Conservation (phyloP, 192 early-diverging fungal genomes). For the Podila minutissima region DNA sequence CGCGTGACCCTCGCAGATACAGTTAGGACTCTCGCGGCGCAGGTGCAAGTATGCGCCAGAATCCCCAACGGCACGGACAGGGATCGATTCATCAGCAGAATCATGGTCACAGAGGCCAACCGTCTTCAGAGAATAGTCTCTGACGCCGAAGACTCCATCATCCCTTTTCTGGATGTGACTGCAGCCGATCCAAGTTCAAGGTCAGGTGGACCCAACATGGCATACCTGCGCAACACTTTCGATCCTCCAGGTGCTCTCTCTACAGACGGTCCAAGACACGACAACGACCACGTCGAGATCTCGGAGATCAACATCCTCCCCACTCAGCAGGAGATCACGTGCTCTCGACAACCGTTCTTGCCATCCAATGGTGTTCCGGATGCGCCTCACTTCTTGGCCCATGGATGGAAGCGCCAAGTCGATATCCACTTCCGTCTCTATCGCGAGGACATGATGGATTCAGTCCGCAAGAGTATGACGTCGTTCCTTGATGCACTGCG, state of each 20-base stretch:
- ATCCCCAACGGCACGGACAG: background rate
- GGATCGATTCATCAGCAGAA: constrained; percentile 11
- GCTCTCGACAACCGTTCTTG: constrained; percentile 50
- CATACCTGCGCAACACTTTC: background rate
- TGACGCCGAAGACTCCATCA: constrained; percentile 13
- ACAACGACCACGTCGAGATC: constrained; percentile 63
- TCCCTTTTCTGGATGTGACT: background rate
- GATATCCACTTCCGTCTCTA: constrained; percentile 70
- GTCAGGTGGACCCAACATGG: constrained; percentile 13
- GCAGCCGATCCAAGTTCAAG: background rate
- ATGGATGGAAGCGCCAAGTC: constrained; percentile 57
- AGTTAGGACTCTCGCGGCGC: constrained; percentile 9
- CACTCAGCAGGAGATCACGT: constrained; percentile 60
- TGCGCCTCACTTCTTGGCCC: constrained; percentile 57
- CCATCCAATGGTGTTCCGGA: constrained; percentile 56
- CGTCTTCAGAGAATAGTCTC: constrained; percentile 11
- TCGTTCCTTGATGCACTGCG: constrained; percentile 47
- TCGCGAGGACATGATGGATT: constrained; percentile 64
- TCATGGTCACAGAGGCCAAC: constrained; percentile 15
- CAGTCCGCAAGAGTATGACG: constrained; percentile 54
- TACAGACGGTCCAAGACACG: constrained; percentile 54
- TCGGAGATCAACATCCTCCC: constrained; percentile 61
- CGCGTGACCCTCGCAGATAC: constrained; percentile 8
- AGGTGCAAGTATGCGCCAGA: background rate
- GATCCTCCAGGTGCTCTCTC: constrained; percentile 54